Conservation (phyloP, 305 asterid species). For the Fraxinus ornus region DNA sequence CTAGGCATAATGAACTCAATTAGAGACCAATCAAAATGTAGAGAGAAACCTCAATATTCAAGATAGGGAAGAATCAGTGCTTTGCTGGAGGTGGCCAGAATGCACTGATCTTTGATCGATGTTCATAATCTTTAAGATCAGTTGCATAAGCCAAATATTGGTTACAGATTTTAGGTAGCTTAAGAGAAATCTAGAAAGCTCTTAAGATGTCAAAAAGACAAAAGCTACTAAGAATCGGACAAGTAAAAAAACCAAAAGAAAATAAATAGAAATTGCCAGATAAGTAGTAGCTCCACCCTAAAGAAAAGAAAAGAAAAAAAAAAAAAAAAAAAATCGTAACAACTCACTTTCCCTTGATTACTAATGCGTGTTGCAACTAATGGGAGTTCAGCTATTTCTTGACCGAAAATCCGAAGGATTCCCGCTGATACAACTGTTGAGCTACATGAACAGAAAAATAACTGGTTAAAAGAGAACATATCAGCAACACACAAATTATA, state of each 20-base stretch:
- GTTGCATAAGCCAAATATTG: neutral
- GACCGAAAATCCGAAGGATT: constrained; percentile 84
- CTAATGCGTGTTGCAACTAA: constrained; percentile 82
- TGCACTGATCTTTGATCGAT: neutral
- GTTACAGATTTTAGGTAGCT: neutral
- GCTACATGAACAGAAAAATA: constrained; percentile 54
- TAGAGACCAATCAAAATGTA: neutral
- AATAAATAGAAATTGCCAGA: too few relatives aligned
- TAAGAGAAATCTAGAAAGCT: neutral
- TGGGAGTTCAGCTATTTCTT: constrained; percentile 91
- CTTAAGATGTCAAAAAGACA: neutral
- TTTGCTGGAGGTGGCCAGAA: neutral
- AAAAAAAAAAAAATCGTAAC: too few relatives aligned
- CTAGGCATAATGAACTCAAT: neutral
- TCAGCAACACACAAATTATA: constrained; percentile 12
- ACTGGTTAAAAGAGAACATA: constrained; percentile 14
- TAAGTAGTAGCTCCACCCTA: too few relatives aligned
- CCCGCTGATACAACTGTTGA: constrained; percentile 92
- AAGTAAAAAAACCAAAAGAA: too few relatives aligned
- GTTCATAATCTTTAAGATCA: neutral
- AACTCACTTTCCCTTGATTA: constrained; percentile 74
- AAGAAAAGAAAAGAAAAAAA: too few relatives aligned
- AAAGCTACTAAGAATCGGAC: too few relatives aligned
- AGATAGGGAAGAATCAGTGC: neutral
- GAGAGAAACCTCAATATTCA: neutral